Evolutionary conservation across 1,139 yeast genomes (phyloP).

Genomic region (Waltiozyma sp.): DNA sequence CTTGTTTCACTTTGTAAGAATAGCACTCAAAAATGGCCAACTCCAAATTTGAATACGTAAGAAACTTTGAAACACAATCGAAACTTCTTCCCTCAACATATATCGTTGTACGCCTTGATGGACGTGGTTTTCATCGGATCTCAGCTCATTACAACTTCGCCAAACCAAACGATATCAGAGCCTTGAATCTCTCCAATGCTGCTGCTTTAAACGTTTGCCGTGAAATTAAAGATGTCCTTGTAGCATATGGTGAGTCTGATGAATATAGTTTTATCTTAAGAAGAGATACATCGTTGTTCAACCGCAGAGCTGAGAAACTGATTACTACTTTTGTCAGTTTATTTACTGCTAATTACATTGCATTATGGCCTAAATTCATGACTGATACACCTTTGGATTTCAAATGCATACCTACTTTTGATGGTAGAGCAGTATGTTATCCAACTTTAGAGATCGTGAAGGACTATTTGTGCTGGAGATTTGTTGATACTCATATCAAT

Average conservation of each 20-base stretch:
- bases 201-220: slow-evolving; percentile 62
- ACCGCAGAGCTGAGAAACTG: slow-evolving; percentile 69
- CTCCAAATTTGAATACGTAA: slow-evolving; percentile 78
- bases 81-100: slow-evolving; percentile 68
- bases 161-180: slow-evolving; percentile 80
- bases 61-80: slow-evolving; percentile 66
- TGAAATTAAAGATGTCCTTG: slow-evolving; percentile 54
- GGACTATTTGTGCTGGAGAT: slow-evolving; percentile 92
- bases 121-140: slow-evolving; percentile 86
- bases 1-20: too few species aligned
- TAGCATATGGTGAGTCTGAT: slow-evolving; percentile 94
- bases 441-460: slow-evolving; percentile 53
- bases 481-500: slow-evolving; percentile 93
- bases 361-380: slow-evolving; percentile 53
- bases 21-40: slow-evolving; percentile 45
- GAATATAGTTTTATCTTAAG: slow-evolving; percentile 78
- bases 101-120: slow-evolving; percentile 81
- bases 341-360: slow-evolving; percentile 67
- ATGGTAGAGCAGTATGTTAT: slow-evolving; percentile 80
- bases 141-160: slow-evolving; percentile 60
- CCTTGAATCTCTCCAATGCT: slow-evolving; percentile 68
- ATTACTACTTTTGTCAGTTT: slow-evolving; percentile 73
- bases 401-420: slow-evolving; percentile 69
- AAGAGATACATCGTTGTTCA: slow-evolving; percentile 54
- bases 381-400: slow-evolving; percentile 31